phyloP scores from a whole-genome alignment of 2,329 filamentous ascomycete species.

The Rhexocercosporidium sp. region DNA sequence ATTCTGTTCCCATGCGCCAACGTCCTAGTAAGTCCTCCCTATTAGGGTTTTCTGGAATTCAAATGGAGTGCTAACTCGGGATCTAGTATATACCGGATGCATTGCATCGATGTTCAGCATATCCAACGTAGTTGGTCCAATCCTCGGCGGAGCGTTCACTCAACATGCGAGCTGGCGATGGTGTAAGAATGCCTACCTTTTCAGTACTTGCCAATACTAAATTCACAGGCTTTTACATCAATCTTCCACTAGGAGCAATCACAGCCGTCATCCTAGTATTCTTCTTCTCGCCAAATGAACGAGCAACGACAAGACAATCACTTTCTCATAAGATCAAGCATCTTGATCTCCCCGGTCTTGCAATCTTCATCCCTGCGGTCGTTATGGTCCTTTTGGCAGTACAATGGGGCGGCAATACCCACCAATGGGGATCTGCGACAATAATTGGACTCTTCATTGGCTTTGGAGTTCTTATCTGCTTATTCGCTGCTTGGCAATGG shows the following conservation, averaged over 20 bases:
- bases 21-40: constrained; percentile 26
- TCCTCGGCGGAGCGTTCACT: constrained; percentile 43
- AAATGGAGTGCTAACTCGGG: background rate
- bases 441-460: constrained; percentile 44
- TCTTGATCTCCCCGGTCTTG: constrained; percentile 42
- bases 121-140: constrained; percentile 37
- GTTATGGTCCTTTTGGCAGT: constrained; percentile 41
- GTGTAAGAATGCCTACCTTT: constrained; percentile 36
- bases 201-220: constrained; percentile 10
- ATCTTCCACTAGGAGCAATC: constrained; percentile 47
- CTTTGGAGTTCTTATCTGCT: constrained; percentile 31
- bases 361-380: constrained; percentile 39
- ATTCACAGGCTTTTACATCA: constrained; percentile 42
- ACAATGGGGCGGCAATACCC: constrained; percentile 40
- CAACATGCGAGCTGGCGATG: constrained; percentile 45
- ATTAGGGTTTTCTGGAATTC: background rate
- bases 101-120: constrained; percentile 31
- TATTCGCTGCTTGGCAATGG: constrained; percentile 42
- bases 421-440: constrained; percentile 40
- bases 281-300: constrained; percentile 45
- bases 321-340: constrained; percentile 39
- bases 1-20: constrained; percentile 33
- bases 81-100: constrained; percentile 27
- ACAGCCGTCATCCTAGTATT: constrained; percentile 44
- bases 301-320: constrained; percentile 8